Percentiles rank a stretch among this genome's conserved stretches.
Conservation (phyloP, 371 early-diverging fungal genomes). For the Mucor irregularis region DNA sequence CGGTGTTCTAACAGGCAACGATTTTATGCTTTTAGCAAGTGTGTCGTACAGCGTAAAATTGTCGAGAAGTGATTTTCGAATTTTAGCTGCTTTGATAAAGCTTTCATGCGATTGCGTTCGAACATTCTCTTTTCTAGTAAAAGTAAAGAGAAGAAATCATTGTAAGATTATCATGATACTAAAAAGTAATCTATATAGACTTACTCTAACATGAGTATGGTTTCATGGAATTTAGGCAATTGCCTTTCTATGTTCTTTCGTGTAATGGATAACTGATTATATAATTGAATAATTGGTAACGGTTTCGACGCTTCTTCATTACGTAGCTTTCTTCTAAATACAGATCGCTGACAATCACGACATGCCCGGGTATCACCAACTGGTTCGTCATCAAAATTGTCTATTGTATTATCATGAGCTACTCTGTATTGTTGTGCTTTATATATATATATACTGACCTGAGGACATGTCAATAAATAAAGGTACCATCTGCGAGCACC, state of each 20-base stretch:
- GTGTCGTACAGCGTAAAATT: constrained; percentile 66
- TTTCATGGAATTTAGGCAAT: constrained; percentile 62
- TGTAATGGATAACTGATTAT: constrained; percentile 42
- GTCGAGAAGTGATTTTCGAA: constrained; percentile 65
- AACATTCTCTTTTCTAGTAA: constrained; percentile 45
- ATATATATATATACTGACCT: constrained; percentile 31
- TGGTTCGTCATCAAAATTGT: constrained; percentile 50
- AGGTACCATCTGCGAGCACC: constrained; percentile 63
- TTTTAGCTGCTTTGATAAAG: constrained; percentile 55
- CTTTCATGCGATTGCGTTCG: constrained; percentile 53
- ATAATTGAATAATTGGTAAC: constrained; percentile 48
- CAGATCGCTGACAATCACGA: constrained; percentile 55
- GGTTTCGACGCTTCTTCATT: constrained; percentile 47
- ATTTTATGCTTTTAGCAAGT: constrained; percentile 59
- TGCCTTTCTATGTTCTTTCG: constrained; percentile 54
- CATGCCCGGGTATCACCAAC: constrained; percentile 68
- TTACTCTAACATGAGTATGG: constrained; percentile 59
- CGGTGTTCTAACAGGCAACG: constrained; percentile 48
- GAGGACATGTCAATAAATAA: constrained; percentile 57
- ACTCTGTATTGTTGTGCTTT: neutral
- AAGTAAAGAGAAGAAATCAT: too few species aligned
- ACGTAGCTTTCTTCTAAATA: constrained; percentile 53
- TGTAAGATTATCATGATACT: too few species aligned
- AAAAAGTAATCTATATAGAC: neutral
- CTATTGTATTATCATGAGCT: constrained; percentile 7